Evolutionary conservation across 345 rosid genomes (phyloP).

Genomic region (Cardiospermum halicacabum): DNA sequence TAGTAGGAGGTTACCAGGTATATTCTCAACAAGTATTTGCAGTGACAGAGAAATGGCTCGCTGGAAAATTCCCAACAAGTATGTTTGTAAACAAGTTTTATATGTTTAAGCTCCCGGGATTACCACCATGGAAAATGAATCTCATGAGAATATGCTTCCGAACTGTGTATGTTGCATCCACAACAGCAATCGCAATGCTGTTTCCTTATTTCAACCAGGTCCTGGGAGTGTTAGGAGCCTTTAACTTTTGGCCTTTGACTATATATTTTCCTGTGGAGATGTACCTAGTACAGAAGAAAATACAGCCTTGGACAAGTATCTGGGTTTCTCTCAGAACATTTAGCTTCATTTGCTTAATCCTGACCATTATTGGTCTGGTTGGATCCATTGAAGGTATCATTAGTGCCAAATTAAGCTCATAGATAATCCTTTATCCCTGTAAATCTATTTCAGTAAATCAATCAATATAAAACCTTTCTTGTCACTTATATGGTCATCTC

Average conservation of each 20-base stretch:
- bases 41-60: conserved; percentile 45
- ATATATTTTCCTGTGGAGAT: conserved; percentile 67
- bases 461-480: too few relatives aligned
- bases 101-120: conserved; percentile 23
- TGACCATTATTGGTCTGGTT: conserved; percentile 28
- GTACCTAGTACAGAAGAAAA: conserved; percentile 47
- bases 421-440: background rate
- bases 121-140: conserved; percentile 33
- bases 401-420: conserved; percentile 32
- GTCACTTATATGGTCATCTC: too few relatives aligned
- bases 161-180: conserved; percentile 39
- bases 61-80: conserved; percentile 31
- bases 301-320: conserved; percentile 39
- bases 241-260: conserved; percentile 65
- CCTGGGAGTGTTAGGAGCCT: conserved; percentile 48
- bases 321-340: conserved; percentile 48
- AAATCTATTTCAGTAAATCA: too few relatives aligned
- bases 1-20: conserved; percentile 59
- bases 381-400: conserved; percentile 45
- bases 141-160: conserved; percentile 38
- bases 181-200: conserved; percentile 32
- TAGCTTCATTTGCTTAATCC: conserved; percentile 43
- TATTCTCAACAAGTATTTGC: conserved; percentile 63
- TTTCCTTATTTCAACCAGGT: conserved; percentile 68
- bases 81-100: conserved; percentile 36